phyloP scores from a whole-genome alignment of 2,329 filamentous ascomycete genomes.

The Paecilomyces fulvus region DNA sequence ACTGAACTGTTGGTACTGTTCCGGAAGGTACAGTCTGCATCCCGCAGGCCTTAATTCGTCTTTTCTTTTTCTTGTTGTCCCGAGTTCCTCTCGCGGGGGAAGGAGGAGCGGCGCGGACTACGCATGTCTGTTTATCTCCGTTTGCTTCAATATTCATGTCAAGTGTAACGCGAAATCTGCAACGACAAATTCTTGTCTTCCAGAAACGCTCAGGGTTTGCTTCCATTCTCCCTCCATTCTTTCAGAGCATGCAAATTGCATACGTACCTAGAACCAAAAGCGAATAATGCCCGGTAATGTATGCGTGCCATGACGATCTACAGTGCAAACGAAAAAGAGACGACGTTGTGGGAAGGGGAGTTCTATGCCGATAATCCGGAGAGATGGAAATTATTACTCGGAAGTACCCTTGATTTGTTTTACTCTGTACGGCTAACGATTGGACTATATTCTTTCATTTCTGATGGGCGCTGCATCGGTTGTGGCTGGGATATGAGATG shows the following conservation, averaged over 20 bases:
- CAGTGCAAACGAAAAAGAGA: not conserved
- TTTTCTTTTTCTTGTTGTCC: constrained; percentile 6
- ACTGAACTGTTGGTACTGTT: not conserved
- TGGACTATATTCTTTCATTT: not conserved
- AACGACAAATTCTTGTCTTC: constrained; percentile 19
- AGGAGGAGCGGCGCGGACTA: constrained; percentile 20
- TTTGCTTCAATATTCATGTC: constrained; percentile 17
- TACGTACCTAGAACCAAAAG: not conserved
- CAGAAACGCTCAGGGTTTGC: constrained; percentile 1
- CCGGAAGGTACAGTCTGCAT: not conserved
- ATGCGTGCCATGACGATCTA: not conserved
- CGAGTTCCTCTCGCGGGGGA: constrained; percentile 15
- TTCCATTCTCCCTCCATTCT: constrained; percentile 2
- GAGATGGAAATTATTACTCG: not conserved
- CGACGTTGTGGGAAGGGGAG: not conserved
- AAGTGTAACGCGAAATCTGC: constrained; percentile 22
- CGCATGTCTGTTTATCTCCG: constrained; percentile 18
- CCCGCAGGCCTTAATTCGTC: constrained; percentile 5
- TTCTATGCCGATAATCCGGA: not conserved
- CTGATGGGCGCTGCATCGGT: not conserved
- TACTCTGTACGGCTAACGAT: not conserved
- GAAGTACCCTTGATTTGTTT: not conserved
- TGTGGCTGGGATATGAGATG: not conserved
- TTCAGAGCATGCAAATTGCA: not conserved
- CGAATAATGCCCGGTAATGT: not conserved